Evolutionary conservation across 1,284 basidiomycete species (phyloP), one percentile per base, ranked within the genome.

Genomic region (Puccinia hordei): DNA sequence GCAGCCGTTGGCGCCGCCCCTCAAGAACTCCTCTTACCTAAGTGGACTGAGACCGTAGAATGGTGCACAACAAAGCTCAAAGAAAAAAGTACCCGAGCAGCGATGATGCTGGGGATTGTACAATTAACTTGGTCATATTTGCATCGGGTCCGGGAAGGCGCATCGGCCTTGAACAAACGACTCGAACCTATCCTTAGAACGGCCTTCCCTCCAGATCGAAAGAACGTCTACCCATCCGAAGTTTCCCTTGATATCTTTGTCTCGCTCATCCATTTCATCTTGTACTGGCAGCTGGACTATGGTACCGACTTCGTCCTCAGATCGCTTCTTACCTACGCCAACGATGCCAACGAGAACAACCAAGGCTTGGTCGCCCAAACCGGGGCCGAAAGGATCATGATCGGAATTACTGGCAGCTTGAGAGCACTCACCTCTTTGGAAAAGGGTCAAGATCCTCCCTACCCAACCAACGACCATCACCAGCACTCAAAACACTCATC

Each of bases 51-150:
- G 53, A 51, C 53, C 24, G 35, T 53, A 65, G 38, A 65, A 51
- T 72, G 55, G 76, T 82, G 65, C n/a, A 51, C 19, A 41, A 27
- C 57, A n/a, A 78, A 63, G 15, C 68, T 81, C 24, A 82, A 78
- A 92, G 95, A 98, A 83, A 92, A 92, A 82, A 88, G 90, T 0
- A 88, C 89, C 73, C 90, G 93, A n/a, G 86, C 90, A 0, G 88
- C 90, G 5, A 89, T 93, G 15, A 88, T 97, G 86, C 94, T 95
- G 83, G 92, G 93, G 2, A 90, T 93, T 79, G 86, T 94, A 81
- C 91, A 94, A 5, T 86, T 98, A 44, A 87, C 96, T 35, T 98
- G 95, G 95, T 93, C 94, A 0, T 98, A 98, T 86, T 88, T 98
- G 30, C 95, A 94, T 84, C 92, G 95, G 24, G 96, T 94, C 84